These are phyloP conservation scores for Umbellularia californica DNA, from an alignment of 164 flowering plant species.

Conservation along the genomic window DNA sequence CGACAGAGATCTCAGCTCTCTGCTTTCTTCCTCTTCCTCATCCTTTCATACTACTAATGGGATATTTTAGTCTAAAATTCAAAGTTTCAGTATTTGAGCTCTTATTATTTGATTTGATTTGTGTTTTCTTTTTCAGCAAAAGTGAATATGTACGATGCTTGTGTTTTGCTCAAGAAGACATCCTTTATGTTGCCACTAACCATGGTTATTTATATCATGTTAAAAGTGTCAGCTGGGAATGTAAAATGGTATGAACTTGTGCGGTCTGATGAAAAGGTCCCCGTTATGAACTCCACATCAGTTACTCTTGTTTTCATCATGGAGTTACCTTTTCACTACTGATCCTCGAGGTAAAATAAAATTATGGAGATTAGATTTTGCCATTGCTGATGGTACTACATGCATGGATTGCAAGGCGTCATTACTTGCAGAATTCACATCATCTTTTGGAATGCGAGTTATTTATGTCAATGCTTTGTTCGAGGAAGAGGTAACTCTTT, in stretches of 20 bases:
- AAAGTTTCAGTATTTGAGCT: neutral
- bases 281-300: slow-evolving; percentile 29
- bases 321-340: slow-evolving; percentile 74
- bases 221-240: slow-evolving; percentile 32
- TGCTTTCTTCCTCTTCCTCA: slow-evolving; percentile 59
- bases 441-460: slow-evolving; percentile 71
- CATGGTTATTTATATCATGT: slow-evolving; percentile 74
- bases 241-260: slow-evolving; percentile 67
- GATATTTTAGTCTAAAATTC: too few species aligned
- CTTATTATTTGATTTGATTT: slow-evolving; percentile 3
- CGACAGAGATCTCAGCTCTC: slow-evolving; percentile 80
- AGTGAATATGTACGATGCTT: slow-evolving; percentile 94
- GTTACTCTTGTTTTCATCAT: slow-evolving; percentile 14
- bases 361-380: slow-evolving; percentile 59
- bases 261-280: slow-evolving; percentile 42
- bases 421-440: slow-evolving; percentile 59
- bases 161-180: slow-evolving; percentile 53
- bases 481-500: slow-evolving; percentile 59
- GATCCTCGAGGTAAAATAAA: slow-evolving; percentile 82
- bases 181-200: slow-evolving; percentile 87
- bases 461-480: slow-evolving; percentile 75
- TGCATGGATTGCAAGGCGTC: slow-evolving; percentile 21
- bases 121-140: slow-evolving; percentile 61
- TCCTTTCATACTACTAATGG: neutral
- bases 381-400: slow-evolving; percentile 19